Percentiles rank a stretch among this genome's conserved stretches.
Evolutionary conservation across 257 asterid species (phyloP).

Genomic region (Schizonepeta tenuifolia): DNA sequence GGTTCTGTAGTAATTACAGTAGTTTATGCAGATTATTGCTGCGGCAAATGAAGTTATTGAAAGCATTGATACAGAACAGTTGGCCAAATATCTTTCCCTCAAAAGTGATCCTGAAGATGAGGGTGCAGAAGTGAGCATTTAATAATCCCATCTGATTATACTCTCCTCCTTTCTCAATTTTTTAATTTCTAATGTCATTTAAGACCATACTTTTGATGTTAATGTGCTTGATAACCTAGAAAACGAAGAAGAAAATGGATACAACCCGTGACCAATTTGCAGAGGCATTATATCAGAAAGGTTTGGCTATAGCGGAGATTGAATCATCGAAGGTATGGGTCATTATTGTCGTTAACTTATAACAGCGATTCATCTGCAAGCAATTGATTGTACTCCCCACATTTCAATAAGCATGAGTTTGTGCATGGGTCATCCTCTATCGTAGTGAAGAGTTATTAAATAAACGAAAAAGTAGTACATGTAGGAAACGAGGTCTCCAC

Average conservation of each 20-base stretch:
- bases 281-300: constrained; percentile 91
- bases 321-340: constrained; percentile 66
- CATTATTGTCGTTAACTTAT: neutral
- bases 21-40: constrained; percentile 59
- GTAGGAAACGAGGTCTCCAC: neutral
- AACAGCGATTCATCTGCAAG: constrained; percentile 4
- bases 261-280: constrained; percentile 80
- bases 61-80: constrained; percentile 75
- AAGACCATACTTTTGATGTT: constrained; percentile 29
- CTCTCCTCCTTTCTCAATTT: neutral
- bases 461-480: neutral
- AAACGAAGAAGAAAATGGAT: constrained; percentile 84
- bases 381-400: neutral
- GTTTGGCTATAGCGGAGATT: constrained; percentile 79
- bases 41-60: constrained; percentile 78
- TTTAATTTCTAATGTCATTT: constrained; percentile 10
- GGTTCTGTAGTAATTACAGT: neutral
- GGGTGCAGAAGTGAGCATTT: constrained; percentile 76
- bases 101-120: constrained; percentile 91
- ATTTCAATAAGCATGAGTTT: constrained; percentile 15
- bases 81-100: constrained; percentile 66
- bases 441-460: neutral
- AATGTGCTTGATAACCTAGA: constrained; percentile 48
- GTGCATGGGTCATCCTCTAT: neutral
- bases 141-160: constrained; percentile 21